Evolutionary conservation across 768 basidiomycete species (phyloP).

Genomic region (Lentinula guzmanii): DNA sequence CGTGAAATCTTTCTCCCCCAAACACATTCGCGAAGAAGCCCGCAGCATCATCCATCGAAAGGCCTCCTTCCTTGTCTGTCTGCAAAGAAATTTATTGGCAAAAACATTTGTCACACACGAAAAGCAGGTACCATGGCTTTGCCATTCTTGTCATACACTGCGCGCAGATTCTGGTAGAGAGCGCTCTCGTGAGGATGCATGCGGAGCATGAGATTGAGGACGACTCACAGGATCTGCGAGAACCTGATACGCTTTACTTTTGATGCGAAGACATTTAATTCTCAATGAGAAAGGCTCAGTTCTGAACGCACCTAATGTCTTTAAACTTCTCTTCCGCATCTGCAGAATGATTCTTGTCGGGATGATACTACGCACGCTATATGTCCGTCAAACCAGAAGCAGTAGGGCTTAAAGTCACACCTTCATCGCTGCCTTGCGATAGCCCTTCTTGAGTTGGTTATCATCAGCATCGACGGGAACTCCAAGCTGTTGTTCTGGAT

Average conservation of each 20-base stretch:
- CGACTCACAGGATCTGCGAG: constrained; percentile 70
- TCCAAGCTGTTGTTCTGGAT: constrained; percentile 44
- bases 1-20: constrained; percentile 86
- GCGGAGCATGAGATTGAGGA: constrained; percentile 2
- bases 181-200: neutral
- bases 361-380: constrained; percentile 62
- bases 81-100: constrained; percentile 14
- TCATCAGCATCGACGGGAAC: constrained; percentile 71
- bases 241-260: constrained; percentile 92
- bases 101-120: neutral
- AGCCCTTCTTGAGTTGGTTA: constrained; percentile 88
- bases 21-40: constrained; percentile 96
- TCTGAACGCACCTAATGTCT: constrained; percentile 71
- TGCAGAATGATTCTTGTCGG: constrained; percentile 90
- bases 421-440: constrained; percentile 91
- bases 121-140: constrained; percentile 57
- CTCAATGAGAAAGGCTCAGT: neutral
- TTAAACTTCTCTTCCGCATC: constrained; percentile 97
- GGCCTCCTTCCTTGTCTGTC: constrained; percentile 74
- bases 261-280: neutral
- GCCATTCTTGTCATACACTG: constrained; percentile 94
- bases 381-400: neutral
- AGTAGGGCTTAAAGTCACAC: constrained; percentile 27
- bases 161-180: constrained; percentile 60
- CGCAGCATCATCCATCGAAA: constrained; percentile 85